phyloP scores from a whole-genome alignment of 208 protist species.

The Acanthamoeba polyphaga region DNA sequence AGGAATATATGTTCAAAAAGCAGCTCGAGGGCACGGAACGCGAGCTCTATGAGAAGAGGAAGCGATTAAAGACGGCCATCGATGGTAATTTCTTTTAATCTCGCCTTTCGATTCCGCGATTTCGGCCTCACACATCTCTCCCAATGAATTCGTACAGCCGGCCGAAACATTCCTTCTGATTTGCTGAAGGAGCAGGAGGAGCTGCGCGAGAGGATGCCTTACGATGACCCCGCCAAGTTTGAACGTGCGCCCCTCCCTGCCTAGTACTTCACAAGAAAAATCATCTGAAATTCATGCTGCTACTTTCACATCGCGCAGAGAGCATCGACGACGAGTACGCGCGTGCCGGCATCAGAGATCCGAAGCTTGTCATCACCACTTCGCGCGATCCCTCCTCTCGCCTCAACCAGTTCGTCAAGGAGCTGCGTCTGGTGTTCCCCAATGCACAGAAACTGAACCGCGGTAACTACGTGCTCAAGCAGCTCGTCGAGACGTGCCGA shows the following conservation, averaged over 20 bases:
- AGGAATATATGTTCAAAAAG: slow-evolving; percentile 94
- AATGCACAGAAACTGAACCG: slow-evolving; percentile 99
- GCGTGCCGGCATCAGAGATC: slow-evolving; percentile 96
- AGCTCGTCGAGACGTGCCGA: slow-evolving; percentile 96
- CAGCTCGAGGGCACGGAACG: slow-evolving; percentile 88
- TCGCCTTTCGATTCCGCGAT: background rate
- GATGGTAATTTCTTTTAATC: slow-evolving; percentile 63
- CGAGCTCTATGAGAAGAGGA: slow-evolving; percentile 84
- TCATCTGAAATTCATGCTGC: background rate
- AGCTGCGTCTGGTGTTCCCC: slow-evolving; percentile 98
- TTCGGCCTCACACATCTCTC: background rate
- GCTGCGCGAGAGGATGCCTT: slow-evolving; percentile 83
- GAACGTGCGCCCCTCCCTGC: background rate
- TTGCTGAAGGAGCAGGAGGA: slow-evolving; percentile 86
- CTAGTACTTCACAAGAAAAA: background rate
- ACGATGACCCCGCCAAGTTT: slow-evolving; percentile 82
- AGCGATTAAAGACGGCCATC: slow-evolving; percentile 83
- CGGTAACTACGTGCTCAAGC: slow-evolving; percentile 95
- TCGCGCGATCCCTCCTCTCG: slow-evolving; percentile 96
- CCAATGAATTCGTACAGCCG: slow-evolving; percentile 71
- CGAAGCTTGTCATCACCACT: slow-evolving; percentile 99
- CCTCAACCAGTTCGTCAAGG: slow-evolving; percentile 99
- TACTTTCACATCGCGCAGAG: background rate
- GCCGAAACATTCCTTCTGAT: slow-evolving; percentile 90
- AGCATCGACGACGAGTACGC: slow-evolving; percentile 98